These are phyloP conservation scores for Alternaria consortialis DNA, from an alignment of 2,329 filamentous ascomycete genomes.

Conservation along the genomic window DNA sequence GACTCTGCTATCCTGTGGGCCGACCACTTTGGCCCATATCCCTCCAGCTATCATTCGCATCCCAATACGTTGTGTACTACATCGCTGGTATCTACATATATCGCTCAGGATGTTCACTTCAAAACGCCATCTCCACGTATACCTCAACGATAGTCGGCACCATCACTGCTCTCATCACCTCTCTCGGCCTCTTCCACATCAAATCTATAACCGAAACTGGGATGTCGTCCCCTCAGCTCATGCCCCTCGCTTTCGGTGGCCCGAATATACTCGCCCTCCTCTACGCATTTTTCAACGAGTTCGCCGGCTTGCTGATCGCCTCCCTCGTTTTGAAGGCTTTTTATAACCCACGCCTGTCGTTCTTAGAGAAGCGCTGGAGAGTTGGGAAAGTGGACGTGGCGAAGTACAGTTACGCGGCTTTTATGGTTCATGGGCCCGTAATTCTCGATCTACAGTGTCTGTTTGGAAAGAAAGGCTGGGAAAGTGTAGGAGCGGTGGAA, in stretches of 20 bases:
- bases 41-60: conserved; percentile 22
- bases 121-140: background rate
- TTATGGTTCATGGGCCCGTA: background rate
- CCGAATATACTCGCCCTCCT: background rate
- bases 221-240: background rate
- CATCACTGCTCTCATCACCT: background rate
- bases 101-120: background rate
- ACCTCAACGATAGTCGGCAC: background rate
- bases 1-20: conserved; percentile 19
- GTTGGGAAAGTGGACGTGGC: background rate
- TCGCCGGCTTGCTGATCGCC: background rate
- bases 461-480: background rate
- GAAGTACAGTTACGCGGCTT: background rate
- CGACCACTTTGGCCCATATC: conserved; percentile 13
- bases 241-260: background rate
- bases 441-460: background rate
- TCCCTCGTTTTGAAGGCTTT: background rate
- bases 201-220: background rate
- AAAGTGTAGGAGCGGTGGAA: background rate
- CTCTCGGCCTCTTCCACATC: background rate
- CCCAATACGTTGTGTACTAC: conserved; percentile 31
- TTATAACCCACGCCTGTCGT: background rate
- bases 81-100: background rate
- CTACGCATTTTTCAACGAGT: background rate
- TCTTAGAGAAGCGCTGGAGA: background rate